Percentiles rank a stretch among this genome's conserved stretches.
These are phyloP conservation scores for Nicotiana knightiana DNA, from an alignment of 257 asterid genomes.

Conservation along the genomic window DNA sequence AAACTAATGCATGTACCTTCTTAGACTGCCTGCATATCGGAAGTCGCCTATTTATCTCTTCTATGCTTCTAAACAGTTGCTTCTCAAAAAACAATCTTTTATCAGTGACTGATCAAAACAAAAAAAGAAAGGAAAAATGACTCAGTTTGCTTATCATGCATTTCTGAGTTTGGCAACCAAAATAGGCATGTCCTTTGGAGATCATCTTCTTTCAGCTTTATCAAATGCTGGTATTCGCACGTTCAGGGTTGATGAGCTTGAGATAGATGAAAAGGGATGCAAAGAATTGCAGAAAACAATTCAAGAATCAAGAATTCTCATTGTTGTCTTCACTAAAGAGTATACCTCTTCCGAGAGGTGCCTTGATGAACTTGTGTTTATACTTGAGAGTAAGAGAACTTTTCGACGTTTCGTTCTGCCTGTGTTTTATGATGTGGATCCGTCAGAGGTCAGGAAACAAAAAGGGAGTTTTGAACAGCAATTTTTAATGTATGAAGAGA, in stretches of 20 bases:
- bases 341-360: slow-evolving; percentile 14
- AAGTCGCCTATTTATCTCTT: not conserved
- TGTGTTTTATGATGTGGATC: slow-evolving; percentile 17
- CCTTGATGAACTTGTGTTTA: slow-evolving; percentile 14
- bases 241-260: slow-evolving; percentile 9
- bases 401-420: slow-evolving; percentile 12
- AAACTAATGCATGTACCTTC: not conserved
- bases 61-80: not conserved
- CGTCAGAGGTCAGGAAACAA: slow-evolving; percentile 8
- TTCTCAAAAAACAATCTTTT: not conserved
- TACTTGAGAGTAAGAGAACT: slow-evolving; percentile 7
- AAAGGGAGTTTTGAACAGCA: slow-evolving; percentile 5
- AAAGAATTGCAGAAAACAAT: slow-evolving; percentile 13
- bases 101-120: not conserved
- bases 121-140: not conserved
- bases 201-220: slow-evolving; percentile 10
- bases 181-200: not conserved
- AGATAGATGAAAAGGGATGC: not conserved
- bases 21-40: not conserved
- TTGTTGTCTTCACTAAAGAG: slow-evolving; percentile 9
- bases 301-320: slow-evolving; percentile 1
- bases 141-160: not conserved
- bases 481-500: slow-evolving; percentile 3
- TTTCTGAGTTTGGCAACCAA: slow-evolving; percentile 3
- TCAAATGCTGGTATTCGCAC: slow-evolving; percentile 8